Conservation (phyloP, 1,284 basidiomycete genomes). For the Rhizoctonia solani region DNA sequence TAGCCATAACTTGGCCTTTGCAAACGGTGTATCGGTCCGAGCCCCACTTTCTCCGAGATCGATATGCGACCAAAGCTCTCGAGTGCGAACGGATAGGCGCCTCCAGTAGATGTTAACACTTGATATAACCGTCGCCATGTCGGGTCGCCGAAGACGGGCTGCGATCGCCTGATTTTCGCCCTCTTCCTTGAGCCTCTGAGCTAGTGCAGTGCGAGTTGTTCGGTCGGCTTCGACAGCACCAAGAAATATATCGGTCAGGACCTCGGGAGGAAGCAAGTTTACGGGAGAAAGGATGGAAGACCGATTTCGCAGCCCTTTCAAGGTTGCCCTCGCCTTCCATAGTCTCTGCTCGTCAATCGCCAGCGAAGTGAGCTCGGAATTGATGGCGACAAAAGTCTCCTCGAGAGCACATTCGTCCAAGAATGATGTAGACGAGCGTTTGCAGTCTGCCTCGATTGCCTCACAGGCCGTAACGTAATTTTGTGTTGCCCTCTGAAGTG, state of each 20-base stretch:
- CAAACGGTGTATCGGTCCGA: constrained; percentile 6
- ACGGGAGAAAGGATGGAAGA: constrained; percentile 8
- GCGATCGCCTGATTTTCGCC: not conserved
- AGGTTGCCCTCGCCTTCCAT: constrained; percentile 5
- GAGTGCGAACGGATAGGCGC: constrained; percentile 6
- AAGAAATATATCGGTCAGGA: constrained; percentile 18
- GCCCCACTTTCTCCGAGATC: constrained; percentile 14
- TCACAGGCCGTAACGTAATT: constrained; percentile 2
- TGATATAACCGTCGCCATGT: constrained; percentile 23
- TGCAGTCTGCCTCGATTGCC: constrained; percentile 17
- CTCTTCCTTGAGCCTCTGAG: not conserved
- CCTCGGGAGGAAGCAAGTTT: constrained; percentile 18
- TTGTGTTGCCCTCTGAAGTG: constrained; percentile 2
- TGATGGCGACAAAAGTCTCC: not conserved
- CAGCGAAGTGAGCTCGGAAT: not conserved
- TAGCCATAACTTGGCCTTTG: constrained; percentile 9
- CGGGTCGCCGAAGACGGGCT: not conserved
- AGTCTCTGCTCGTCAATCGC: constrained; percentile 4
- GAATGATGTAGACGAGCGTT: not conserved
- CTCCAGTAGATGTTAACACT: constrained; percentile 24
- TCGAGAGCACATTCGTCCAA: not conserved
- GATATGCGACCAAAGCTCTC: constrained; percentile 23
- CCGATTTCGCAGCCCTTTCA: constrained; percentile 16
- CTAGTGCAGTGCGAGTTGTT: not conserved
- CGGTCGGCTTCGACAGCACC: constrained; percentile 15